A percentile compares a stretch with the other conserved stretches of the same genome.
These are phyloP conservation scores for Pichia sp. DNA, from an alignment of 1,139 yeast genomes.

Conservation along the genomic window DNA sequence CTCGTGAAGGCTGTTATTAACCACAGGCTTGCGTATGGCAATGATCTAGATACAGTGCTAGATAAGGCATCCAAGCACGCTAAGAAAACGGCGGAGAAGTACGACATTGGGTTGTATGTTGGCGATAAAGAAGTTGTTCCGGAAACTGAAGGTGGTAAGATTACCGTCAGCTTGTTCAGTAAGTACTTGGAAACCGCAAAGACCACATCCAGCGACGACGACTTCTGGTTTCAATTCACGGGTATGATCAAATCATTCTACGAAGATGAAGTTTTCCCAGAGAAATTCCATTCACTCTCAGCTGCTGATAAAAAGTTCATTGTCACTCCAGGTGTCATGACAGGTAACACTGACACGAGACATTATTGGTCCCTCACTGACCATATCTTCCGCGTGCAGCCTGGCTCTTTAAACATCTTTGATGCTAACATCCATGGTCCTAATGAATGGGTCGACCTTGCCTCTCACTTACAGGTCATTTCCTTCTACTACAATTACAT, in stretches of 20 bases:
- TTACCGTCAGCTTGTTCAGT: constrained; percentile 32
- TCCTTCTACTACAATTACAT: constrained; percentile 41
- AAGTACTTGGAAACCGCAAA: constrained; percentile 39
- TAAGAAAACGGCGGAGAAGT: constrained; percentile 35
- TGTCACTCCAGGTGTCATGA: constrained; percentile 59
- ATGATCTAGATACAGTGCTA: constrained; percentile 30
- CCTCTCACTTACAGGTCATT: constrained; percentile 47
- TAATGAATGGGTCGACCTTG: constrained; percentile 41
- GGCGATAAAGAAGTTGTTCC: constrained; percentile 30
- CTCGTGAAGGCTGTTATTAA: constrained; percentile 41
- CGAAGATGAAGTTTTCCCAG: constrained; percentile 37
- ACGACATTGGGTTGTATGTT: constrained; percentile 38
- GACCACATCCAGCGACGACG: constrained; percentile 34
- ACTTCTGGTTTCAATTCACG: constrained; percentile 37
- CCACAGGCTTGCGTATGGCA: constrained; percentile 43
- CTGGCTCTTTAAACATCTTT: constrained; percentile 13
- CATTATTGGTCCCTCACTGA: constrained; percentile 70
- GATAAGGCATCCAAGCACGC: constrained; percentile 25
- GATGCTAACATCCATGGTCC: constrained; percentile 16
- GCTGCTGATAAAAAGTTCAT: constrained; percentile 37
- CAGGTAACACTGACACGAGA: constrained; percentile 82
- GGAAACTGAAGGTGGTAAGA: constrained; percentile 37
- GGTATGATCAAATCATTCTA: constrained; percentile 42
- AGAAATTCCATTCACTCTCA: constrained; percentile 35
- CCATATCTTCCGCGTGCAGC: constrained; percentile 57